A percentile compares a stretch with the other conserved stretches of the same genome.
Conservation (phyloP, 306 rosid genomes). For the Sicyos baderoa region DNA sequence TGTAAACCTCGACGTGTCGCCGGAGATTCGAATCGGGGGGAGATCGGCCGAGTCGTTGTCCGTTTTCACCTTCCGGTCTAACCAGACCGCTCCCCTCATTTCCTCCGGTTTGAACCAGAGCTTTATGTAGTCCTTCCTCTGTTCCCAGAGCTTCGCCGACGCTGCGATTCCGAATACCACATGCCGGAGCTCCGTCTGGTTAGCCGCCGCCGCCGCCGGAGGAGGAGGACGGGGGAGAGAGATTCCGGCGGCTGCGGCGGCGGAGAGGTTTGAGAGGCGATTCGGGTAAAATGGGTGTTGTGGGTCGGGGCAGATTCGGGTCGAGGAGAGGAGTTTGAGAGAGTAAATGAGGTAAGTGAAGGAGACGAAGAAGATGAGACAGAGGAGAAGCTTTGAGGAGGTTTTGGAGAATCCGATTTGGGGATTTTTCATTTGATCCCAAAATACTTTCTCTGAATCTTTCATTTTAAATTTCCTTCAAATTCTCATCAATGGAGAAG, state of each 20-base stretch:
- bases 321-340: conserved; percentile 51
- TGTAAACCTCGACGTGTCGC: conserved; percentile 48
- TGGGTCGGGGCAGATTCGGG: conserved; percentile 41
- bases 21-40: conserved; percentile 60
- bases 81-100: conserved; percentile 86
- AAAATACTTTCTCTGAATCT: conserved; percentile 51
- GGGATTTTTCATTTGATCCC: conserved; percentile 54
- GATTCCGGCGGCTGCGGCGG: conserved; percentile 9
- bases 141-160: conserved; percentile 71
- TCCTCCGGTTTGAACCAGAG: conserved; percentile 59
- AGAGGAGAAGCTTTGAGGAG: conserved; percentile 48
- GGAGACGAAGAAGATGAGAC: conserved; percentile 62
- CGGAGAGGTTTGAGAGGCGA: conserved; percentile 15
- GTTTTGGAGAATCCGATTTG: conserved; percentile 28
- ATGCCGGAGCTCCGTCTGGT: conserved; percentile 47
- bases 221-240: not conserved
- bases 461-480: conserved; percentile 33
- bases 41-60: conserved; percentile 20
- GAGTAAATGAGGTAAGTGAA: conserved; percentile 62
- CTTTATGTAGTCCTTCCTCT: conserved; percentile 75
- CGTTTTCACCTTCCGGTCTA: conserved; percentile 38
- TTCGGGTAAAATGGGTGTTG: conserved; percentile 27
- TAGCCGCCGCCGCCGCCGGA: not conserved
- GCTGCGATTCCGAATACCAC: conserved; percentile 90
- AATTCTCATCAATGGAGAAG: no score